phyloP scores from a whole-genome alignment of 345 rosid genomes.

The Salix brachista region DNA sequence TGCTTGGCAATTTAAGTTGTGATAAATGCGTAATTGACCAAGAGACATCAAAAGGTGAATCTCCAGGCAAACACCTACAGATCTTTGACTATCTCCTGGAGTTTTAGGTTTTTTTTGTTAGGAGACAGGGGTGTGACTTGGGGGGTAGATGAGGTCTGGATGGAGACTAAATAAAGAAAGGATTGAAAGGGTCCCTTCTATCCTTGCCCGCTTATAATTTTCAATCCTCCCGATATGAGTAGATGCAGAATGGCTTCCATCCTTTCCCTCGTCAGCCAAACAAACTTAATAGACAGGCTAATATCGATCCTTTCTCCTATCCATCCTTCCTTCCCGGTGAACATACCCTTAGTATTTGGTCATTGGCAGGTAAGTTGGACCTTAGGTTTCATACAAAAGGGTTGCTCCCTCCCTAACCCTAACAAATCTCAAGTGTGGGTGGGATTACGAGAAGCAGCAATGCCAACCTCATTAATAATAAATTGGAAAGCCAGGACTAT shows the following conservation, averaged over 20 bases:
- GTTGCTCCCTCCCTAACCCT: background rate
- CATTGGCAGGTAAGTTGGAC: background rate
- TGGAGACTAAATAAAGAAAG: no score
- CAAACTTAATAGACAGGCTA: no score
- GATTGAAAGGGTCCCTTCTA: background rate
- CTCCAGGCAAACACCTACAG: background rate
- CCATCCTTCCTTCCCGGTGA: no score
- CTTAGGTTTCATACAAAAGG: background rate
- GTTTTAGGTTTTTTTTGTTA: background rate
- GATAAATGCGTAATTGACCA: background rate
- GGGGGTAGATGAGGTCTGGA: background rate
- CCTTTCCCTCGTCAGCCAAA: background rate
- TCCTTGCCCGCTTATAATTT: background rate
- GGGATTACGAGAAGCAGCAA: background rate
- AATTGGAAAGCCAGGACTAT: background rate
- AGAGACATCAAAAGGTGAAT: background rate
- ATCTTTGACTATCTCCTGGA: background rate
- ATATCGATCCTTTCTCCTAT: no score
- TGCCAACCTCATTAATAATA: background rate
- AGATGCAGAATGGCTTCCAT: background rate
- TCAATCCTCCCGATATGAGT: background rate
- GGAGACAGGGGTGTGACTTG: background rate
- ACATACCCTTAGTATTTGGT: background rate
- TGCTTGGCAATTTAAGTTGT: background rate
- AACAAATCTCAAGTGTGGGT: background rate